These are phyloP conservation scores for Prosopis cineraria DNA, from an alignment of 306 rosid species.

Conservation along the genomic window DNA sequence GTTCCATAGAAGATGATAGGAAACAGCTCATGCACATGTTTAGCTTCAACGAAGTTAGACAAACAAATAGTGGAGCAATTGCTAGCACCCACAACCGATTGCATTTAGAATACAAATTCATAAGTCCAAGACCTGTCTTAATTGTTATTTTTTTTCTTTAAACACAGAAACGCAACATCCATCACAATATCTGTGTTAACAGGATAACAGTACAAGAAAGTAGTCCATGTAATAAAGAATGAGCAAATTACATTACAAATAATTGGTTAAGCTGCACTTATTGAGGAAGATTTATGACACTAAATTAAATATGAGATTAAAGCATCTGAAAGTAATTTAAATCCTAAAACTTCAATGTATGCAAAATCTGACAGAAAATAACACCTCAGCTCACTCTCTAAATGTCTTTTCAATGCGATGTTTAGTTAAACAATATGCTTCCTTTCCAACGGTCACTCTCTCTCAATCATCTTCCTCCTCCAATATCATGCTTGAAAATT, in stretches of 20 bases:
- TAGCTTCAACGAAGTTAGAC: conserved; percentile 12
- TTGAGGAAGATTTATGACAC: conserved; percentile 18
- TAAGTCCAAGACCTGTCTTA: conserved; percentile 1
- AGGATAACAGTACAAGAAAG: not conserved
- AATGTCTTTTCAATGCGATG: conserved; percentile 10
- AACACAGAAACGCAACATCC: conserved; percentile 17
- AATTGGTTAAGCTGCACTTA: conserved; percentile 15
- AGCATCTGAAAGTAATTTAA: conserved; percentile 10
- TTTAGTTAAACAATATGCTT: conserved; percentile 11
- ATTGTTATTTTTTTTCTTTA: not conserved
- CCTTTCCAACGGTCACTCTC: conserved; percentile 30
- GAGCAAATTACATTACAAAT: not conserved
- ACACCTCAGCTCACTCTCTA: conserved; percentile 21
- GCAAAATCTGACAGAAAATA: conserved; percentile 27
- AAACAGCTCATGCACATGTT: conserved; percentile 10
- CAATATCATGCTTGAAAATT: conserved; percentile 15
- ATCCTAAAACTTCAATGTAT: conserved; percentile 9
- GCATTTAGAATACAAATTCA: conserved; percentile 21
- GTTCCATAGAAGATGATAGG: conserved; percentile 30
- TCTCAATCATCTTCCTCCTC: conserved; percentile 20
- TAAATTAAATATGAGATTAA: conserved; percentile 14
- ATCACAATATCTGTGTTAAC: conserved; percentile 15
- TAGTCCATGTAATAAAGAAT: conserved; percentile 7
- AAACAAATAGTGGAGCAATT: conserved; percentile 8
- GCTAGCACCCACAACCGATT: not conserved